Percentiles rank a stretch among this genome's conserved stretches.
phyloP scores from a whole-genome alignment of 2,329 filamentous ascomycete genomes.

The Ophiostoma piceae region DNA sequence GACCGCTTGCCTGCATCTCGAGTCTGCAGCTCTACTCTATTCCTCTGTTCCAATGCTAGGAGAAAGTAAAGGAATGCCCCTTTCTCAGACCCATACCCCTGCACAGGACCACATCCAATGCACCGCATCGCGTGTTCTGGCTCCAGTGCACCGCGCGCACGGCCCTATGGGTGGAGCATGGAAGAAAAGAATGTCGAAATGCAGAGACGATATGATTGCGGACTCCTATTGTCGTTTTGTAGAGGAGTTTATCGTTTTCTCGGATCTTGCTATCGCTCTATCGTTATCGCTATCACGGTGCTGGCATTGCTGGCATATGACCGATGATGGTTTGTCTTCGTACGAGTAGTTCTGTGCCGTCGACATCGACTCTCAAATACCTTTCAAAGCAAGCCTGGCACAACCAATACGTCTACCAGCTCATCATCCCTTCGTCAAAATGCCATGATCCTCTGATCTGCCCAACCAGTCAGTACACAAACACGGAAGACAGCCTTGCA shows the following conservation, averaged over 20 bases:
- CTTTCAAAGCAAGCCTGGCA: neutral
- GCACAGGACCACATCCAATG: neutral
- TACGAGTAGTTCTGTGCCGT: no score
- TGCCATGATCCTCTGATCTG: neutral
- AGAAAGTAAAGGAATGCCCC: neutral
- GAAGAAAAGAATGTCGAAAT: neutral
- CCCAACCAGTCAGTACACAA: neutral
- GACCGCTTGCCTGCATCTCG: neutral
- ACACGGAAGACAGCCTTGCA: constrained; percentile 6
- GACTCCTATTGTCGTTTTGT: neutral
- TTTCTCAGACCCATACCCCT: neutral
- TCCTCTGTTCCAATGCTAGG: no score
- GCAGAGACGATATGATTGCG: neutral
- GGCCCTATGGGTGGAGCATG: constrained; percentile 17
- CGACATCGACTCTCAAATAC: neutral
- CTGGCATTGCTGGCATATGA: neutral
- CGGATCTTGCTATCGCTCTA: neutral
- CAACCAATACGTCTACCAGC: neutral
- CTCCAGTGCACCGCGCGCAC: constrained; percentile 18
- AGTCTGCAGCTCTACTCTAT: neutral
- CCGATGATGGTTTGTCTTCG: neutral
- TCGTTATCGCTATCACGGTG: neutral
- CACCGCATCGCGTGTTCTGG: constrained; percentile 10
- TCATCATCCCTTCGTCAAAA: neutral
- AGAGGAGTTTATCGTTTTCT: no score